A percentile compares a stretch with the other conserved stretches of the same genome.
These are phyloP conservation scores for Datura wrightii DNA, from an alignment of 257 asterid genomes.

Conservation along the genomic window DNA sequence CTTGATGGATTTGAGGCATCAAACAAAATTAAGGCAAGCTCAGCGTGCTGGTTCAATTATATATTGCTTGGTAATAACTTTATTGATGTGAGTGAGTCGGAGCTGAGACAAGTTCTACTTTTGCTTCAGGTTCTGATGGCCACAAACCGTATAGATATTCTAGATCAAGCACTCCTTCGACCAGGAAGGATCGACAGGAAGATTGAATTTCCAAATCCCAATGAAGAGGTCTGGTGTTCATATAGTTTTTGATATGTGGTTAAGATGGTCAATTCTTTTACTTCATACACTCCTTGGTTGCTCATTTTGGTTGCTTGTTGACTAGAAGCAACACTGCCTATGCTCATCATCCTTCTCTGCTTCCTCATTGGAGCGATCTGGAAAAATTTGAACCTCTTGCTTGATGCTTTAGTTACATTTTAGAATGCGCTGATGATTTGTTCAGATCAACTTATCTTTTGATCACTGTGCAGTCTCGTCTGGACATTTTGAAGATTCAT, in stretches of 20 bases:
- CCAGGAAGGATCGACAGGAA: constrained; percentile 94
- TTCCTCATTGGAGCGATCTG: background rate
- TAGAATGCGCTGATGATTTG: background rate
- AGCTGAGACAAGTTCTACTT: background rate
- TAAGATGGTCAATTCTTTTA: background rate
- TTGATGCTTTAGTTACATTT: background rate
- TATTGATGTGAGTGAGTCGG: background rate
- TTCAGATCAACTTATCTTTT: background rate
- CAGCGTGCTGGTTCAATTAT: background rate
- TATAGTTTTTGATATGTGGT: background rate
- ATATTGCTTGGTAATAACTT: background rate
- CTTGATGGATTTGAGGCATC: constrained; percentile 98
- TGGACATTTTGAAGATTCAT: constrained; percentile 86
- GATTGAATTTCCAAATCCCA: constrained; percentile 95
- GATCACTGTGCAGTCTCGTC: constrained; percentile 65
- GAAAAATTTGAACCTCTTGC: background rate
- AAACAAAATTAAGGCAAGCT: constrained; percentile 76
- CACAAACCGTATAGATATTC: constrained; percentile 86
- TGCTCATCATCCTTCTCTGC: background rate
- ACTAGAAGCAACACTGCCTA: background rate
- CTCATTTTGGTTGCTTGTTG: constrained; percentile 13
- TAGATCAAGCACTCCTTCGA: constrained; percentile 92
- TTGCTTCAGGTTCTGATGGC: constrained; percentile 83
- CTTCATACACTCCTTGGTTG: background rate
- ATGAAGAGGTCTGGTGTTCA: constrained; percentile 63